Conservation (phyloP, 2,329 filamentous ascomycete genomes). For the Apiospora arundinis region DNA sequence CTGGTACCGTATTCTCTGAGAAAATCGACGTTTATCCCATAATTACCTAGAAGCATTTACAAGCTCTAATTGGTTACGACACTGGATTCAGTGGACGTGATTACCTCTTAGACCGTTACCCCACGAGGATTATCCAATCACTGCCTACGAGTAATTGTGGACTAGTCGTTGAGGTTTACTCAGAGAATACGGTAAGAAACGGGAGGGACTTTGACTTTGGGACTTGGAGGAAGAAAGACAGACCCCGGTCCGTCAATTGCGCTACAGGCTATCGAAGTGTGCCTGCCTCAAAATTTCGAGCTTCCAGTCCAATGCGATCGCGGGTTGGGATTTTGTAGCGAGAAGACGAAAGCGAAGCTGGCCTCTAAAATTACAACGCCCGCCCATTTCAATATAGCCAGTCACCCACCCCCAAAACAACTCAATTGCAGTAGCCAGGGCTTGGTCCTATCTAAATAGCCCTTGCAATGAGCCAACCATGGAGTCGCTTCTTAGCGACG, state of each 20-base stretch:
- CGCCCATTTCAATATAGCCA: neutral
- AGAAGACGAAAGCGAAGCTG: neutral
- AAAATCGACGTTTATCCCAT: no score
- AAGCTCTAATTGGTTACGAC: no score
- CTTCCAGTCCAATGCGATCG: constrained; percentile 10
- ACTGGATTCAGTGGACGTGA: no score
- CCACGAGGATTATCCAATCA: no score
- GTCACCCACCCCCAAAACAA: neutral
- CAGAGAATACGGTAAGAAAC: neutral
- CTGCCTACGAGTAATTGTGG: no score
- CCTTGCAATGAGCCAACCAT: constrained; percentile 24
- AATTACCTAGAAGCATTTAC: no score
- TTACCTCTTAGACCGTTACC: no score
- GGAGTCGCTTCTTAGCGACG: constrained; percentile 25
- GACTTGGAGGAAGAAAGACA: neutral
- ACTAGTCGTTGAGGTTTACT: neutral
- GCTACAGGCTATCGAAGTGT: constrained; percentile 5
- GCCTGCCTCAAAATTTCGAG: constrained; percentile 11
- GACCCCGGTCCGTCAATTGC: neutral
- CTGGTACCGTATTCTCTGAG: no score
- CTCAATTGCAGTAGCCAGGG: neutral
- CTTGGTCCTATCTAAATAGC: neutral
- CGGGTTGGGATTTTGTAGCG: neutral
- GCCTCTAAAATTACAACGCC: neutral
- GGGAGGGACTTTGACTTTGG: neutral